Base-by-base conservation (phyloP, 2,329 filamentous ascomycete species). In the Aspergillus proliferans region DNA sequence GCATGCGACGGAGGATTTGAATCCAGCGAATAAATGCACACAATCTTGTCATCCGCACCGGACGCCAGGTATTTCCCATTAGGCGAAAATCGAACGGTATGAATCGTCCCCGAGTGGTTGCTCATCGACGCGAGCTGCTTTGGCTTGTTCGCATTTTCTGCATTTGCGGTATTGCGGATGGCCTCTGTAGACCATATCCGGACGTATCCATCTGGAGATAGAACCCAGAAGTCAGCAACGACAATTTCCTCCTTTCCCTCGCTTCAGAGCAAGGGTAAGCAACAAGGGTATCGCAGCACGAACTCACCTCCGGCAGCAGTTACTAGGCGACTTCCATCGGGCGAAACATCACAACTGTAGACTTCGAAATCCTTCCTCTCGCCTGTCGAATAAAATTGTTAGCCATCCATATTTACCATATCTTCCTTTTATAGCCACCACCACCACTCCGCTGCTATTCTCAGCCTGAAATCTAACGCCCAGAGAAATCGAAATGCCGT, bases 291-390 rank as follows among this genome's bases (percentile, higher is more conserved):
- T 30, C 10, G 26, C 26, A 30, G n/a, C 34, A 22, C 18, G n/a
- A 46, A 62, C 83, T 69, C 75, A 90, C 86, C 87, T 80, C 93
- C 92, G 62, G 91, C 93, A 53, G 92, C 93, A 18, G 93, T 97
- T 44, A 92, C 93, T 49, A 98, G 80, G 56, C 93, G 84, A 65
- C 84, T 86, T 58, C 92, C 93, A 73, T 98, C 93, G 12, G 93
- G 88, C 24, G 93, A 98, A 56, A 98, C 84, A 77, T 97, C 88
- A 70, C 92, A 97, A 74, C 89, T 95, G 76, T 97, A 98, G 58
- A 97, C 92, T 73, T 98, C 93, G 66, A 94, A 95, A 68, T 97
- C 91, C 68, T 96, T 97, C 69, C 95, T 88, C 76, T 98, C 93
- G 68, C 92, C 87, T 88, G 62, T 51, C 55, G 8, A 15, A 30